Conservation (phyloP, 2,329 filamentous ascomycete species). For the Ophiostoma fasciatum region DNA sequence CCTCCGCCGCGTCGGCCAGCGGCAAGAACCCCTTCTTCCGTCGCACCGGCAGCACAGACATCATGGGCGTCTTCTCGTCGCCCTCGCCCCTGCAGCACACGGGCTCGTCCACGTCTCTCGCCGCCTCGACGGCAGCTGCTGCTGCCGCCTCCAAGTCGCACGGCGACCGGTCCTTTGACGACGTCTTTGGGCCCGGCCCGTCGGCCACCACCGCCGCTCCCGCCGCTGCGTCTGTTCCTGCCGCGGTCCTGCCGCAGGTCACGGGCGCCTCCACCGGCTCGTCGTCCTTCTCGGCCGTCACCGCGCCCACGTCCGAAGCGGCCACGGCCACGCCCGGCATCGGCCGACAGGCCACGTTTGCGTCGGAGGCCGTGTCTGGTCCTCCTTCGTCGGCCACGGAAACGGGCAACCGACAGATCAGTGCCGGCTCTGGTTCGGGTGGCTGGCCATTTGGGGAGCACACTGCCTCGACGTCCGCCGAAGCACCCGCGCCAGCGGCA, state of each 20-base stretch:
- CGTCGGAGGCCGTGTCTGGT: conserved; percentile 33
- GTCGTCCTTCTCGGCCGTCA: conserved; percentile 39
- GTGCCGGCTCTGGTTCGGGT: neutral
- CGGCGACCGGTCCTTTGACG: conserved; percentile 63
- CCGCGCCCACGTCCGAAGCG: conserved; percentile 41
- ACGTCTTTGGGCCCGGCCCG: conserved; percentile 65
- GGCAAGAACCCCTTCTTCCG: conserved; percentile 95
- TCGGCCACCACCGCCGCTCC: conserved; percentile 25
- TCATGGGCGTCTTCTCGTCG: conserved; percentile 34
- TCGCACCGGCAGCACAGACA: conserved; percentile 45
- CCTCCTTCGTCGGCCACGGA: conserved; percentile 14
- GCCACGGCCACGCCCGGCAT: conserved; percentile 37
- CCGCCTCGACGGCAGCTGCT: conserved; percentile 11
- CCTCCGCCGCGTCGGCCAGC: conserved; percentile 51
- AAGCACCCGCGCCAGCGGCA: neutral
- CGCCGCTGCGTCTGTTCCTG: conserved; percentile 11
- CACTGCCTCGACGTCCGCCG: too few species aligned
- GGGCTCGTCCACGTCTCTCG: neutral
- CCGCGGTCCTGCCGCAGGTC: conserved; percentile 41
- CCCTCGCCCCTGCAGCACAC: neutral
- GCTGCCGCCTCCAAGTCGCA: conserved; percentile 31
- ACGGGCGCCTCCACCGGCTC: conserved; percentile 42
- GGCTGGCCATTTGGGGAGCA: too few species aligned
- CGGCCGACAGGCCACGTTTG: conserved; percentile 44
- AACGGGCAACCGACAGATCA: conserved; percentile 4